Evolutionary conservation across 768 basidiomycete species (phyloP).

Genomic region (Lentinula edodes): DNA sequence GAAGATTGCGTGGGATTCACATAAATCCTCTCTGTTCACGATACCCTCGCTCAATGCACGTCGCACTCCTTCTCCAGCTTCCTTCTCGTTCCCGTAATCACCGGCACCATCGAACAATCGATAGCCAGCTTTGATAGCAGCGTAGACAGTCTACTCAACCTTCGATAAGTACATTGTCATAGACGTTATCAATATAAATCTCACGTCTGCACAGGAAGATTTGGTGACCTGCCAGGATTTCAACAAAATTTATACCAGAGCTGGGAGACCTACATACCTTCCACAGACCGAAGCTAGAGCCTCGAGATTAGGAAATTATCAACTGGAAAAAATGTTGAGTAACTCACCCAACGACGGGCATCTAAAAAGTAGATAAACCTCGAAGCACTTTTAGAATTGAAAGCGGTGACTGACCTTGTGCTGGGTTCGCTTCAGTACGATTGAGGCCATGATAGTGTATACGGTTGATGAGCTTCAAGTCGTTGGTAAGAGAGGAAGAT

Average conservation of each 20-base stretch:
- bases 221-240: constrained; percentile 44
- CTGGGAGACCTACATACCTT: constrained; percentile 37
- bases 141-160: constrained; percentile 62
- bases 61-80: constrained; percentile 73
- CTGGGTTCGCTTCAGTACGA: constrained; percentile 54
- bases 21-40: constrained; percentile 84
- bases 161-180: not conserved
- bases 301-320: not conserved
- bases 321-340: constrained; percentile 1
- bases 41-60: constrained; percentile 77
- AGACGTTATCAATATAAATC: constrained; percentile 10
- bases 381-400: not conserved
- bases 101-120: constrained; percentile 83
- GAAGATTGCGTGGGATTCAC: constrained; percentile 35
- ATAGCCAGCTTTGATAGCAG: constrained; percentile 82
- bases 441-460: constrained; percentile 38
- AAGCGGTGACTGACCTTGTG: constrained; percentile 37
- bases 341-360: constrained; percentile 67
- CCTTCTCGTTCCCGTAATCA: constrained; percentile 88
- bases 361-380: constrained; percentile 28
- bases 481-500: not conserved
- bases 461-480: not conserved
- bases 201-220: constrained; percentile 53
- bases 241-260: not conserved
- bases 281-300: constrained; percentile 63